A percentile compares a stretch with the other conserved stretches of the same genome.
Evolutionary conservation across 2,329 filamentous ascomycete genomes (phyloP).

Genomic region (Colletotrichum orbiculare): DNA sequence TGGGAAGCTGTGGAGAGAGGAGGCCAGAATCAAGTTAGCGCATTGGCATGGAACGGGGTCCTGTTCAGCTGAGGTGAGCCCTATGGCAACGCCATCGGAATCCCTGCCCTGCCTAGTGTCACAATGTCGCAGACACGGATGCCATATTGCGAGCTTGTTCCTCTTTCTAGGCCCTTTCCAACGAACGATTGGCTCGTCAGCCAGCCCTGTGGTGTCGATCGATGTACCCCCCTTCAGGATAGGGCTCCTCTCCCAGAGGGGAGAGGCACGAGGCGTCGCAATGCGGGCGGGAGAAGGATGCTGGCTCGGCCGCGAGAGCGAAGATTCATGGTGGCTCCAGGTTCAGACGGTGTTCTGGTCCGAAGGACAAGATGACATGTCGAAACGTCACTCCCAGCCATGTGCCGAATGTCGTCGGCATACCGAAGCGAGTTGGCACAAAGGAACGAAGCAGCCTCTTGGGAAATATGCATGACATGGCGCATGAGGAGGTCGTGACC

Average conservation of each 20-base stretch:
- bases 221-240: conserved; percentile 24
- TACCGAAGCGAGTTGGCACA: conserved; percentile 25
- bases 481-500: conserved; percentile 23
- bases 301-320: not conserved
- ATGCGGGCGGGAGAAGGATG: conserved; percentile 13
- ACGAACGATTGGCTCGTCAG: conserved; percentile 42
- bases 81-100: conserved; percentile 43
- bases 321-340: not conserved
- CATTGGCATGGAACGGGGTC: conserved; percentile 44
- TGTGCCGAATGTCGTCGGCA: conserved; percentile 12
- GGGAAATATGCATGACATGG: conserved; percentile 25
- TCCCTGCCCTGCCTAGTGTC: conserved; percentile 37
- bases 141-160: conserved; percentile 43
- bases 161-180: conserved; percentile 39
- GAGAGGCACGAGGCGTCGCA: conserved; percentile 3
- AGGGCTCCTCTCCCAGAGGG: not conserved
- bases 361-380: not conserved
- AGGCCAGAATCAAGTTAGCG: conserved; percentile 44
- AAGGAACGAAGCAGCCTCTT: not conserved
- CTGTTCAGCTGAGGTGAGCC: conserved; percentile 54
- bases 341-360: not conserved
- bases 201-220: conserved; percentile 38
- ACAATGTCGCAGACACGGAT: conserved; percentile 26
- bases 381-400: conserved; percentile 1
- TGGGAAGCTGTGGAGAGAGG: conserved; percentile 3